Evolutionary conservation across 1,284 basidiomycete species (phyloP), one percentile per base, ranked within the genome.

Genomic region (Sporisorium iseilematis-ciliati): DNA sequence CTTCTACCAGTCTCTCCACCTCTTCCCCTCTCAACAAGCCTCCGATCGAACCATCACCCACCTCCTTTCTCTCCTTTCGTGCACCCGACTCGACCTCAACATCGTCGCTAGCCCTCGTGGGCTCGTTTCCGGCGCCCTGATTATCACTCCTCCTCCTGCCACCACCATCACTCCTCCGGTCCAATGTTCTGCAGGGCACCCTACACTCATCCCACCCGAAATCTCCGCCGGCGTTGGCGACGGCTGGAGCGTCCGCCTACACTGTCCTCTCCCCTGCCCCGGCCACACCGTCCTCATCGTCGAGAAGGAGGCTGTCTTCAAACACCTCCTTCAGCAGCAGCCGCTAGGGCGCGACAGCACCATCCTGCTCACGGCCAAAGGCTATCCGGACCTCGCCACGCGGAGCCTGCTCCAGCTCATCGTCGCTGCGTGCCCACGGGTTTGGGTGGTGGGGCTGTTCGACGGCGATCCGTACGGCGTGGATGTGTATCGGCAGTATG

Each of bases 301-400:
- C 4, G 82, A 83, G 62, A 83, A 83, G 40, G 79, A 82, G 35
- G 78, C 80, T 0, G 67, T 71, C 20, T 80, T 80, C 52, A 64
- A 76, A 38, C 25, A 40, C 4, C 48, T 80, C 1, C 11, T 67
- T 4, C 65, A 80, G 31, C 12, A n/a, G 26, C 65, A 2, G 16
- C 60, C n/a, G n/a, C n/a, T 11, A 14, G 56, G 3, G 23, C 51
- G 42, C 25, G 5, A 29, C 29, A 16, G n/a, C 7, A 42, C n/a
- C 4, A 42, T 72, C 5, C 5, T 68, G 10, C 8, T 72, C 2
- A 64, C 75, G 50, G 82, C 67, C 0, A 79, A 79, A 50, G 82
- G 82, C 1, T 83, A 83, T 50, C 78, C 82, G 1, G 82, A 83
- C 51, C 38, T 52, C 3, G 75, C 75, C 1, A 79, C 78, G 4